Conservation (phyloP, 2,329 filamentous ascomycete species). For the Aspergillus cejpii region DNA sequence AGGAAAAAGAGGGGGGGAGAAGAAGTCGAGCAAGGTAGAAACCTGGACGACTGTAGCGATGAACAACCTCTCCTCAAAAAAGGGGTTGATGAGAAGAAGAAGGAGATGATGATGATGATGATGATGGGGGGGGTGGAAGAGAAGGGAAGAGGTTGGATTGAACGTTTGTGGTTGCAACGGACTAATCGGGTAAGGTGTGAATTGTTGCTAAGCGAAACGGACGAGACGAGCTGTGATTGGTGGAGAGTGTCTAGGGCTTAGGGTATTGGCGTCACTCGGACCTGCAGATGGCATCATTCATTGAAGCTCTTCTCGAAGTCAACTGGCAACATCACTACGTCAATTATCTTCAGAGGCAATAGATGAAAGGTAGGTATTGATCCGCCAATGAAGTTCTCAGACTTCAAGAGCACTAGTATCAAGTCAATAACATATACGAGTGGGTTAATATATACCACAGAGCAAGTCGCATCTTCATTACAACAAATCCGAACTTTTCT, state of each 20-base stretch:
- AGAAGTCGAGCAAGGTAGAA: constrained; percentile 32
- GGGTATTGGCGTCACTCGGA: constrained; percentile 34
- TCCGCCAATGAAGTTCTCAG: no score
- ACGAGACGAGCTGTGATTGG: constrained; percentile 17
- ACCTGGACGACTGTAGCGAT: constrained; percentile 25
- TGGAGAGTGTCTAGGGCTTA: constrained; percentile 33
- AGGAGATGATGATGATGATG: constrained; percentile 13
- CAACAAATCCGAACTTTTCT: background rate
- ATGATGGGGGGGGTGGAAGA: constrained; percentile 28
- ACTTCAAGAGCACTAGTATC: no score
- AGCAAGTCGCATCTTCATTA: no score
- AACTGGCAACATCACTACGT: background rate
- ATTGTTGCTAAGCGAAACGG: constrained; percentile 37
- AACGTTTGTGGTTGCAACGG: constrained; percentile 30
- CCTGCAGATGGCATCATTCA: constrained; percentile 27
- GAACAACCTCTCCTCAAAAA: constrained; percentile 26
- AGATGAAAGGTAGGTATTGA: no score
- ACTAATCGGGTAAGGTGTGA: constrained; percentile 33
- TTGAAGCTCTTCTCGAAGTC: constrained; percentile 7
- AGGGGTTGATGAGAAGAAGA: constrained; percentile 6
- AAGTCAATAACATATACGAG: no score
- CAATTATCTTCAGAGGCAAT: background rate
- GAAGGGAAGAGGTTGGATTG: constrained; percentile 17
- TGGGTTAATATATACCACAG: no score
- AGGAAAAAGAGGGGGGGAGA: constrained; percentile 20